Base-by-base conservation (phyloP, 768 basidiomycete species). In the Pisolithus orientalis region DNA sequence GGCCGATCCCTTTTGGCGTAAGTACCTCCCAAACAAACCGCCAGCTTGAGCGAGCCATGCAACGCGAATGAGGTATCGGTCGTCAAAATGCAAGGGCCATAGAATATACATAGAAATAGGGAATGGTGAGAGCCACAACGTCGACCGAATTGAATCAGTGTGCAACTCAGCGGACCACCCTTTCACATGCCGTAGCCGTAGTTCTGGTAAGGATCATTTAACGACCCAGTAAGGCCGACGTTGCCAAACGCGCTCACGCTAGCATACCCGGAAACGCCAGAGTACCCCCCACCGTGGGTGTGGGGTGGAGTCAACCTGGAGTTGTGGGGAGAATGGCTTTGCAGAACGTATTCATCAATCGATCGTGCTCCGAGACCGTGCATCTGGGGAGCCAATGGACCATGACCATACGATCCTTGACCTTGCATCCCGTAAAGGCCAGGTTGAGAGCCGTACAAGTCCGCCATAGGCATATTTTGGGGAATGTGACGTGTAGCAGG, bases 121-220 rank as follows among this genome's bases (percentile, higher is more conserved):
- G 58, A 59, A 69, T 69, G 67, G 52, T 49, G 62, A 47, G 51
- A 58, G 17, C 40, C 39, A 29, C 9, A 31, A 13, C 34, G 14
- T 34, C 34, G 13, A 39, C 8, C 45, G 13, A 54, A 56, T 39
- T n/a, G 51, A 44, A 48, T 38, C 46, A 31, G 9, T 38, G 50
- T 49, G 57, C 53, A 70, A 60, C 38, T 57, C 60, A 48, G 43
- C 38, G 16, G 44, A 34, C 8, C 38, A 42, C 52, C 31, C 31
- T 49, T 70, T 83, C 78, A 90, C 86, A 90, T 88, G 64, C 85
- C 83, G 62, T 91, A 91, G 53, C 83, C 84, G 62, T 85, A 91
- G 57, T 74, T 72, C 72, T 87, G 85, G 74, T 91, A 91, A 32
- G 85, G 86, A 69, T 90, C 88, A 61, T 75, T 80, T 62, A 85